Percentiles rank a stretch among this genome's conserved stretches.
These are phyloP conservation scores for Linnemannia exigua DNA, from an alignment of 192 early-diverging fungal genomes.

Conservation along the genomic window DNA sequence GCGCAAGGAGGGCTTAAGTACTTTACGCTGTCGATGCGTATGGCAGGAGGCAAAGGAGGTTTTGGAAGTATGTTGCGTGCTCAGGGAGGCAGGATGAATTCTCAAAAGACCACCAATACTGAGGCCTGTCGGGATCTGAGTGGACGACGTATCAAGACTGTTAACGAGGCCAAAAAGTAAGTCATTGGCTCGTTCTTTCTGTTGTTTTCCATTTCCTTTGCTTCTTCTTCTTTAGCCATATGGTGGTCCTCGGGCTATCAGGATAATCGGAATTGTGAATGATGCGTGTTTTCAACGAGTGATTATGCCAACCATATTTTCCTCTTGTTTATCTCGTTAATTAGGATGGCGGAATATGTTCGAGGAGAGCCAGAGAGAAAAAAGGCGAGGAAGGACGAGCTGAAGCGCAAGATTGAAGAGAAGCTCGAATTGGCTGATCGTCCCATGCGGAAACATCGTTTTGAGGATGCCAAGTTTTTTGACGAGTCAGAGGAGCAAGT, in stretches of 20 bases:
- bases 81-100: constrained; percentile 90
- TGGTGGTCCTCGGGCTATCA: too few species aligned
- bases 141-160: constrained; percentile 88
- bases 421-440: constrained; percentile 70
- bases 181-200: too few species aligned
- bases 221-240: too few species aligned
- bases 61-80: constrained; percentile 96
- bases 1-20: constrained; percentile 26
- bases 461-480: constrained; percentile 87
- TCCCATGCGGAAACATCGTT: constrained; percentile 79
- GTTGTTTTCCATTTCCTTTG: constrained; percentile 4
- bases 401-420: constrained; percentile 86
- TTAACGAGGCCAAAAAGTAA: constrained; percentile 92
- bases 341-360: constrained; percentile 79
- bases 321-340: not conserved
- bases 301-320: constrained; percentile 6
- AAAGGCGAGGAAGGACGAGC: constrained; percentile 68
- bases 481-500: constrained; percentile 75
- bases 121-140: constrained; percentile 96
- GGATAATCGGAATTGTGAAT: too few species aligned
- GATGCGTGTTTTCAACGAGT: too few species aligned
- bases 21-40: constrained; percentile 65
- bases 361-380: constrained; percentile 77
- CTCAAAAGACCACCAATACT: constrained; percentile 89
- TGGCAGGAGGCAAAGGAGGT: constrained; percentile 95